A percentile compares a stretch with the other conserved stretches of the same genome.
Conservation (phyloP, 306 rosid species). For the Quercus agrifolia region DNA sequence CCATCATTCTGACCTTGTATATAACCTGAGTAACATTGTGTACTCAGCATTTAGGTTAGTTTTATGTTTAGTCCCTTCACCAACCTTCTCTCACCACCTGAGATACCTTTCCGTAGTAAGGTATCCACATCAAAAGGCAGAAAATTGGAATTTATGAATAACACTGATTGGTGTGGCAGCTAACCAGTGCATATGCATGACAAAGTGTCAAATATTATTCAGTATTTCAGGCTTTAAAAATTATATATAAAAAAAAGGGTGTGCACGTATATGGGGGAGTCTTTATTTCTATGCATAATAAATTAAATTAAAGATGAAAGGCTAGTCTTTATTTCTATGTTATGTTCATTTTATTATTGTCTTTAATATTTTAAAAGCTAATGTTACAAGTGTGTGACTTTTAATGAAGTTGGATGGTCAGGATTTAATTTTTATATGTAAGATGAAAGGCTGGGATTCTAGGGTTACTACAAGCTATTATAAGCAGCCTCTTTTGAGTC, state of each 20-base stretch:
- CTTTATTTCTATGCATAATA: too few relatives aligned
- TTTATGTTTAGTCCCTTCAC: neutral
- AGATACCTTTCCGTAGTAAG: neutral
- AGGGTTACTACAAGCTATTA: too few relatives aligned
- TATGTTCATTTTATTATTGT: too few relatives aligned
- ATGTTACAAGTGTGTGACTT: too few relatives aligned
- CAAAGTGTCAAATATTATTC: neutral
- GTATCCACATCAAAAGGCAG: neutral
- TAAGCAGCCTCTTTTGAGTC: too few relatives aligned
- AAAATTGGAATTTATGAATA: neutral
- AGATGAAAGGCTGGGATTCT: too few relatives aligned
- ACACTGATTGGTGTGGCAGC: neutral
- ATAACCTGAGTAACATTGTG: neutral
- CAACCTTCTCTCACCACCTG: neutral
- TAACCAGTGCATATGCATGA: neutral
- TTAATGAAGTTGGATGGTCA: too few relatives aligned
- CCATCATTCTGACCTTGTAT: neutral
- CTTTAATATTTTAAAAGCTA: too few relatives aligned
- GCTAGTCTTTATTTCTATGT: too few relatives aligned
- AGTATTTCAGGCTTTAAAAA: neutral
- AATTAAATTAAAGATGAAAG: too few relatives aligned
- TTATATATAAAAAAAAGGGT: neutral
- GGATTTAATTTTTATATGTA: too few relatives aligned
- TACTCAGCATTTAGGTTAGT: neutral
- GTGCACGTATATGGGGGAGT: too few relatives aligned